Conservation (phyloP, 148 eudicot species). For the Heliosperma pusillum region DNA sequence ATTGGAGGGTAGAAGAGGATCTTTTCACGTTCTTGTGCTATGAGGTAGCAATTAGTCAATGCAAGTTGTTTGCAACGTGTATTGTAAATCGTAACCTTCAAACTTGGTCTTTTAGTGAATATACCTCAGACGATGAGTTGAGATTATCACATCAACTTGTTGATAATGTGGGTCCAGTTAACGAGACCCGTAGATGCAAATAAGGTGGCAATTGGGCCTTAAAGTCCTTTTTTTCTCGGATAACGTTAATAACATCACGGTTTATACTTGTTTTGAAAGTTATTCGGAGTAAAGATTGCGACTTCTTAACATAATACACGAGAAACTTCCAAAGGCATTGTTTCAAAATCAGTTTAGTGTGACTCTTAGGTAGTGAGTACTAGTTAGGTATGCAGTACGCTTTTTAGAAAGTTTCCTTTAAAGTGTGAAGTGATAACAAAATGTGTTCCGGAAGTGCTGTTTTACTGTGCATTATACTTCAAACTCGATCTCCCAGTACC, state of each 20-base stretch:
- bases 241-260: too few relatives aligned
- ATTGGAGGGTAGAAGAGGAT: too few relatives aligned
- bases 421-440: not conserved
- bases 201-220: not conserved
- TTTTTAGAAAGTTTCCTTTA: not conserved
- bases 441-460: not conserved
- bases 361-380: not conserved
- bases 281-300: too few relatives aligned
- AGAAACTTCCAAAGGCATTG: too few relatives aligned
- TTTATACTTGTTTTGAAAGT: too few relatives aligned
- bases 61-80: not conserved
- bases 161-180: too few relatives aligned
- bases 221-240: too few relatives aligned
- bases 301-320: too few relatives aligned
- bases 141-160: not conserved
- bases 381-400: not conserved
- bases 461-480: not conserved
- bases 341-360: not conserved
- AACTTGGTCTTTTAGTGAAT: not conserved
- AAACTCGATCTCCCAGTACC: too few relatives aligned
- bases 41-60: not conserved
- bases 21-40: too few relatives aligned
- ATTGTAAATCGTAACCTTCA: constrained; percentile 1
- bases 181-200: not conserved
- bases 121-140: not conserved